A percentile compares a stretch with the other conserved stretches of the same genome.
Evolutionary conservation across 768 basidiomycete genomes (phyloP).

Genomic region (Phallus indusiatus): DNA sequence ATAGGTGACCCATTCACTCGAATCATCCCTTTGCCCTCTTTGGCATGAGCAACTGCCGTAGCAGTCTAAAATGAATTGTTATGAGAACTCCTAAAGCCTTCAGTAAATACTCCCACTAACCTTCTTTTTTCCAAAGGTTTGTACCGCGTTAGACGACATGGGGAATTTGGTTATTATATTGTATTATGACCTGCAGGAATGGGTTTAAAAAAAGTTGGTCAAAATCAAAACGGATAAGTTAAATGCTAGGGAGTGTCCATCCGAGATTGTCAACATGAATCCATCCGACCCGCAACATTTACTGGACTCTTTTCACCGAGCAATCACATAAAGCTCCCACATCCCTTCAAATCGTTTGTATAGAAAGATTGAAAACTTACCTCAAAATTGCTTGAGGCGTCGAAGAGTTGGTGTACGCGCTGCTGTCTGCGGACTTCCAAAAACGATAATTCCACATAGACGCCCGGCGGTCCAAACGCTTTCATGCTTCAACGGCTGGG

Average conservation of each 20-base stretch:
- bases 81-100: not conserved
- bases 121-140: conserved; percentile 99
- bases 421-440: conserved; percentile 23
- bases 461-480: not conserved
- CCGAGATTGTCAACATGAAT: conserved; percentile 25
- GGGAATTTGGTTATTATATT: conserved; percentile 20
- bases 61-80: conserved; percentile 56
- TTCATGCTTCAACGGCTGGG: not conserved
- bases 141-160: conserved; percentile 90
- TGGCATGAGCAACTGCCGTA: conserved; percentile 94
- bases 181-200: not conserved
- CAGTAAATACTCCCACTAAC: conserved; percentile 28
- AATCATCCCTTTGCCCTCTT: conserved; percentile 92
- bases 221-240: not conserved
- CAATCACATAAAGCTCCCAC: not conserved
- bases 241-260: conserved; percentile 24
- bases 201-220: not conserved
- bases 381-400: conserved; percentile 1
- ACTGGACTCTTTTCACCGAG: not conserved
- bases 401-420: conserved; percentile 31
- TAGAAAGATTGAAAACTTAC: not conserved
- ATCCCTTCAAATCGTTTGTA: not conserved
- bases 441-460: not conserved
- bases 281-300: conserved; percentile 23
- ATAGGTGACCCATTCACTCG: conserved; percentile 97